Percentiles rank a stretch among this genome's conserved stretches.
phyloP scores from a whole-genome alignment of 768 basidiomycete species.

The Suillus tomentosus region DNA sequence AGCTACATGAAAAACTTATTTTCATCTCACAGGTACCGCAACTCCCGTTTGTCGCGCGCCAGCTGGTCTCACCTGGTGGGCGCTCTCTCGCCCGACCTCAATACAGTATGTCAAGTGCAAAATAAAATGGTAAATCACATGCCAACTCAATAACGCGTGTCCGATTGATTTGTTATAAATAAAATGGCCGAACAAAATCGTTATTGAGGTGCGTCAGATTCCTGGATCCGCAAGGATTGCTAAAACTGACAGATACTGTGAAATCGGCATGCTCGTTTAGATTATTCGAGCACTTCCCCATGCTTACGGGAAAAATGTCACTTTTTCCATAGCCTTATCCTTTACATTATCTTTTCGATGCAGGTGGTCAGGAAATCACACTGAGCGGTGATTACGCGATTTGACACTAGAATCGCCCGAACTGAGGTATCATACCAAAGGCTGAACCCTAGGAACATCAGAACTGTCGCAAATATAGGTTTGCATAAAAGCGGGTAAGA shows the following conservation, averaged over 20 bases:
- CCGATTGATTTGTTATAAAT: no score
- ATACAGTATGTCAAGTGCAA: no score
- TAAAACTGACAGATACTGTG: slow-evolving; percentile 45
- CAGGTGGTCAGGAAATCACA: slow-evolving; percentile 51
- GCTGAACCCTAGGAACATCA: slow-evolving; percentile 59
- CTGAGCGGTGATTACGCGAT: slow-evolving; percentile 47
- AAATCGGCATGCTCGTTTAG: slow-evolving; percentile 47
- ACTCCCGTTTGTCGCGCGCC: slow-evolving; percentile 18
- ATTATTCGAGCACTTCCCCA: slow-evolving; percentile 29
- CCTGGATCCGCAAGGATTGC: slow-evolving; percentile 38
- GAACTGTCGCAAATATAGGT: slow-evolving; percentile 46
- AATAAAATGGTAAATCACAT: no score
- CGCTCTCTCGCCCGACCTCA: no score
- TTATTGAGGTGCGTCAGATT: slow-evolving; percentile 36
- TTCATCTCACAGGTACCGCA: slow-evolving; percentile 16
- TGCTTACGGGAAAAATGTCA: slow-evolving; percentile 44
- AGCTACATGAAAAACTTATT: background rate
- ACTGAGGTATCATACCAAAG: slow-evolving; percentile 26
- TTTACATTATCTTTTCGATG: slow-evolving; percentile 33
- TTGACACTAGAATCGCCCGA: slow-evolving; percentile 49
- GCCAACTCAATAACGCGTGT: no score
- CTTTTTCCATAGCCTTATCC: slow-evolving; percentile 41
- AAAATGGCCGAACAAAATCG: no score
- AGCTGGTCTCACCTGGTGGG: no score
- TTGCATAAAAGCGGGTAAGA: slow-evolving; percentile 42